Evolutionary conservation across 2,329 filamentous ascomycete genomes (phyloP).

Genomic region (Cercospora brassicicola): DNA sequence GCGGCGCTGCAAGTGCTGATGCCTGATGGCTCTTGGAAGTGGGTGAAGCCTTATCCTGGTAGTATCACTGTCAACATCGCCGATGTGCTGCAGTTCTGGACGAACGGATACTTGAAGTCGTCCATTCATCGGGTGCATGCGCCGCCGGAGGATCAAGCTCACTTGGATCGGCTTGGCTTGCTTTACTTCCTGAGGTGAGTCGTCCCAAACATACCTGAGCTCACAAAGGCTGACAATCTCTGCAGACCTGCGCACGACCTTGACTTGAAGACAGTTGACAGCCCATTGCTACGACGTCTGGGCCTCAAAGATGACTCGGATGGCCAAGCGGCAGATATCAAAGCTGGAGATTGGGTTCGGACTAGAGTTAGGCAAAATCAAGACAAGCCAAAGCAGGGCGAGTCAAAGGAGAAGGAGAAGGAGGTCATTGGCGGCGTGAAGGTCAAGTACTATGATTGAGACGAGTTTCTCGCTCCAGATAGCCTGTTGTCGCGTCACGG

Average conservation of each 20-base stretch:
- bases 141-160: constrained; percentile 51
- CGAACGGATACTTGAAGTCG: constrained; percentile 49
- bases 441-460: constrained; percentile 37
- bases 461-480: background rate
- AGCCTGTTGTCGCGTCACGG: background rate
- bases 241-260: constrained; percentile 32
- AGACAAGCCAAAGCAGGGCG: constrained; percentile 28
- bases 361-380: constrained; percentile 34
- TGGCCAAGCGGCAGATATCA: constrained; percentile 28
- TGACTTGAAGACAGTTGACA: constrained; percentile 33
- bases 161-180: constrained; percentile 47
- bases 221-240: background rate
- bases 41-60: constrained; percentile 43
- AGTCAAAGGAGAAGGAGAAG: constrained; percentile 32
- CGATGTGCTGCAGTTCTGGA: constrained; percentile 44
- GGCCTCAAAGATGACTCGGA: constrained; percentile 27
- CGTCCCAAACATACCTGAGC: too few species aligned
- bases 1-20: constrained; percentile 45
- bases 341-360: constrained; percentile 34
- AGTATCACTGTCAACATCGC: constrained; percentile 47
- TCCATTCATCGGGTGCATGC: constrained; percentile 54
- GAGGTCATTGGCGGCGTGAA: constrained; percentile 38
- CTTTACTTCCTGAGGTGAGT: constrained; percentile 44
- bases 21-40: constrained; percentile 45
- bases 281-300: constrained; percentile 30